These are phyloP conservation scores for Juncus effusus DNA, from an alignment of 176 grass and related monocot species.

Conservation along the genomic window DNA sequence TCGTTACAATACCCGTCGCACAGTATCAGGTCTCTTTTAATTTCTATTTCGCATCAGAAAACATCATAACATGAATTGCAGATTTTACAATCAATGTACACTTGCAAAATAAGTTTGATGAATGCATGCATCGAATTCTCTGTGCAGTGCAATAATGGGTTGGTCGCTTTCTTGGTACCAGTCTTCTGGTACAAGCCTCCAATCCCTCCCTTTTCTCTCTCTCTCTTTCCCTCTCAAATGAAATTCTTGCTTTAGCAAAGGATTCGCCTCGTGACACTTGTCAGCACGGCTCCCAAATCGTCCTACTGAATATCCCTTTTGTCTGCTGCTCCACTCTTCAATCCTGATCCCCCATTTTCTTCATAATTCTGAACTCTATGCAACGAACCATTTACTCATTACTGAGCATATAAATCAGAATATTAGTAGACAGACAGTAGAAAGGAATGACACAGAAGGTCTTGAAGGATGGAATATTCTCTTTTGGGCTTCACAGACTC, in stretches of 20 bases:
- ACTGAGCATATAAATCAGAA: too few species aligned
- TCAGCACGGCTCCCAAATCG: constrained; percentile 33
- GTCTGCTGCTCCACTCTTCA: constrained; percentile 34
- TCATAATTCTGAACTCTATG: too few species aligned
- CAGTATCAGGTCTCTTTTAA: neutral
- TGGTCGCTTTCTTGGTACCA: constrained; percentile 88
- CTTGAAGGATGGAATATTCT: too few species aligned
- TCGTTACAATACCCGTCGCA: too few species aligned
- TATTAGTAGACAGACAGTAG: too few species aligned
- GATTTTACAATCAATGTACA: neutral
- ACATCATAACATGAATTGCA: neutral
- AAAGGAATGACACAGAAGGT: too few species aligned
- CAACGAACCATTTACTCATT: too few species aligned
- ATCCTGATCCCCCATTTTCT: too few species aligned
- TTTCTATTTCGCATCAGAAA: neutral
- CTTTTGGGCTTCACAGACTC: too few species aligned
- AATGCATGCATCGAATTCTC: constrained; percentile 88
- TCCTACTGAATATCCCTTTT: constrained; percentile 84
- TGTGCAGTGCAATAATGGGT: constrained; percentile 75
- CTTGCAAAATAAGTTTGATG: constrained; percentile 26
- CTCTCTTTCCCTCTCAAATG: constrained; percentile 19
- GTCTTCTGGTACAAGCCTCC: constrained; percentile 97
- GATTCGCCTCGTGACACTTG: constrained; percentile 56
- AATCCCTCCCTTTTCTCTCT: constrained; percentile 53
- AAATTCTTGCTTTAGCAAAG: constrained; percentile 19